phyloP scores from a whole-genome alignment of 2,329 filamentous ascomycete genomes.

The Chaetomiaceae sp. region DNA sequence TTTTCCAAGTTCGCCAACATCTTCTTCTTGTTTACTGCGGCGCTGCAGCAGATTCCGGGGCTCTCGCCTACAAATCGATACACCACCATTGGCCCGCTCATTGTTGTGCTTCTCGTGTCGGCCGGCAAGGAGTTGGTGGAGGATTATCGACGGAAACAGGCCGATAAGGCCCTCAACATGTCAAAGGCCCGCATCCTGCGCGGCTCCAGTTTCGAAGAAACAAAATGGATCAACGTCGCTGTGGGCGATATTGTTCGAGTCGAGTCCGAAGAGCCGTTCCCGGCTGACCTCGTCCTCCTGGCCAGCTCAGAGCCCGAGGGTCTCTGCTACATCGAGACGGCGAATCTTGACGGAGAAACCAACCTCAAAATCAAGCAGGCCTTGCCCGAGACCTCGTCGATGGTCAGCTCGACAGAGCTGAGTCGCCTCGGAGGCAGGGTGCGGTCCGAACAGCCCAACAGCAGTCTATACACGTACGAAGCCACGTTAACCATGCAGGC shows the following conservation, averaged over 20 bases:
- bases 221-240: conserved; percentile 88
- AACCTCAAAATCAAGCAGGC: conserved; percentile 99
- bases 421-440: conserved; percentile 80
- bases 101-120: conserved; percentile 87
- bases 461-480: conserved; percentile 96
- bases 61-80: conserved; percentile 93
- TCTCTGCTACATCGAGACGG: conserved; percentile 96
- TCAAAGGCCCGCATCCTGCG: conserved; percentile 79
- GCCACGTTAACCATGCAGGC: conserved; percentile 87
- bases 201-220: conserved; percentile 78
- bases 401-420: conserved; percentile 83
- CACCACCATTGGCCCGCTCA: conserved; percentile 92
- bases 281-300: conserved; percentile 84
- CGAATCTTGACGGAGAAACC: conserved; percentile 95
- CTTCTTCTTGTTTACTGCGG: conserved; percentile 97
- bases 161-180: conserved; percentile 81
- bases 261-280: conserved; percentile 91
- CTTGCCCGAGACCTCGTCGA: conserved; percentile 80
- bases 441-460: conserved; percentile 95
- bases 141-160: conserved; percentile 83
- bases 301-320: conserved; percentile 96
- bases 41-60: conserved; percentile 88
- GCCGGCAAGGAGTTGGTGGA: conserved; percentile 92
- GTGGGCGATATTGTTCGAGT: conserved; percentile 92
- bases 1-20: conserved; percentile 99